phyloP scores from a whole-genome alignment of 805 yeast genomes.

The Debaryomyces castellii region DNA sequence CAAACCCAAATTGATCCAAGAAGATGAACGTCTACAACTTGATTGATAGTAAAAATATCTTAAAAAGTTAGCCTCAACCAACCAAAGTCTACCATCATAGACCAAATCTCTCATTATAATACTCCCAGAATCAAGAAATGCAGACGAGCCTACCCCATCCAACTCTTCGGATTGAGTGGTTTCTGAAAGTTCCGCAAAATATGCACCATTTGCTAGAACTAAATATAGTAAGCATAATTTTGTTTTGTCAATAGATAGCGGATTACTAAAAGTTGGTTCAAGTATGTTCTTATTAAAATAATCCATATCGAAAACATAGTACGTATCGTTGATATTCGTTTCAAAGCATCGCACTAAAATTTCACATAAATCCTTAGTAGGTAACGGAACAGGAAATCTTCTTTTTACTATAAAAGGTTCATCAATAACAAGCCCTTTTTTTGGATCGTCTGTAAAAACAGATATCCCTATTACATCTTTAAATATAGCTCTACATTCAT shows the following conservation, averaged over 20 bases:
- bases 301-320: constrained; percentile 38
- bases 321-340: constrained; percentile 38
- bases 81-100: constrained; percentile 42
- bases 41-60: constrained; percentile 40
- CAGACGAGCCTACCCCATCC: constrained; percentile 24
- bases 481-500: constrained; percentile 41
- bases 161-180: constrained; percentile 20
- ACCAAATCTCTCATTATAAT: constrained; percentile 26
- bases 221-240: constrained; percentile 36
- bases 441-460: constrained; percentile 37
- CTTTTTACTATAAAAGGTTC: constrained; percentile 26
- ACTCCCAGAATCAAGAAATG: constrained; percentile 36
- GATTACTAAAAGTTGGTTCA: constrained; percentile 28
- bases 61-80: constrained; percentile 39
- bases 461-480: constrained; percentile 27
- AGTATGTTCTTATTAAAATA: constrained; percentile 25
- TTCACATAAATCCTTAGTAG: not conserved
- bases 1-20: constrained; percentile 44
- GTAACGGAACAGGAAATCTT: constrained; percentile 9
- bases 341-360: constrained; percentile 24
- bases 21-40: constrained; percentile 36
- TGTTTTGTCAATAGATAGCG: constrained; percentile 17
- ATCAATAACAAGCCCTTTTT: constrained; percentile 35
- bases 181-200: constrained; percentile 32
- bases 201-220: constrained; percentile 41